Conservation (phyloP, 108 stramenopile species). For the Nitzschia putrida region DNA sequence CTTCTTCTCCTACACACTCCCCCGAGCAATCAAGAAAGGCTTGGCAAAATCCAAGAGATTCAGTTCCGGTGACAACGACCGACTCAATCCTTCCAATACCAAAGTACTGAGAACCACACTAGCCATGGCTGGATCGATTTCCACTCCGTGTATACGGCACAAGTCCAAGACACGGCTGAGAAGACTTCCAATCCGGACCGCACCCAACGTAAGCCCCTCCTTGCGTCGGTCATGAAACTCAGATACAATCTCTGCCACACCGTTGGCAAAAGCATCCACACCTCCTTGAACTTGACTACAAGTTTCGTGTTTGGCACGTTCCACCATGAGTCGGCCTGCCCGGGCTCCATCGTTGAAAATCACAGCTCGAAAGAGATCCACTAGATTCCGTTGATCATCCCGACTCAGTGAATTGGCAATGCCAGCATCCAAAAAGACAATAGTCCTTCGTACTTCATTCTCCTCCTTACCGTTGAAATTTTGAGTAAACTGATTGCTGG, state of each 20-base stretch:
- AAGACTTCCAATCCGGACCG: conserved; percentile 79
- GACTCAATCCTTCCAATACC: conserved; percentile 86
- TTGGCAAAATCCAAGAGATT: conserved; percentile 80
- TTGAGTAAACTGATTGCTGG: background rate
- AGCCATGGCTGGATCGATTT: conserved; percentile 90
- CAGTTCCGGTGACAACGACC: conserved; percentile 82
- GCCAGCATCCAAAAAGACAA: conserved; percentile 88
- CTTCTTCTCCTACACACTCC: conserved; percentile 29
- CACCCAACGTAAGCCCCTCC: conserved; percentile 83
- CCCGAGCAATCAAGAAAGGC: conserved; percentile 76
- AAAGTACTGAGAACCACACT: conserved; percentile 83
- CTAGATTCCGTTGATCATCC: conserved; percentile 73
- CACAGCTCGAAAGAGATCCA: conserved; percentile 82
- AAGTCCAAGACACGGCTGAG: conserved; percentile 76
- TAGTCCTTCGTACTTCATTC: conserved; percentile 40
- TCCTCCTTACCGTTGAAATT: conserved; percentile 1
- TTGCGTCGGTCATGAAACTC: conserved; percentile 87
- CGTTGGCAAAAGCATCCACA: conserved; percentile 77
- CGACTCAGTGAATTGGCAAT: conserved; percentile 71
- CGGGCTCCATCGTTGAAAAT: conserved; percentile 80
- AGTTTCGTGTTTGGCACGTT: conserved; percentile 81
- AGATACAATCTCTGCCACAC: conserved; percentile 72
- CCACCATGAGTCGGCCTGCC: conserved; percentile 88
- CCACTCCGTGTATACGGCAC: conserved; percentile 82
- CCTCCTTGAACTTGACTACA: conserved; percentile 81